Evolutionary conservation across 257 asterid genomes (phyloP).

Genomic region (Nicotiana noctiflora): DNA sequence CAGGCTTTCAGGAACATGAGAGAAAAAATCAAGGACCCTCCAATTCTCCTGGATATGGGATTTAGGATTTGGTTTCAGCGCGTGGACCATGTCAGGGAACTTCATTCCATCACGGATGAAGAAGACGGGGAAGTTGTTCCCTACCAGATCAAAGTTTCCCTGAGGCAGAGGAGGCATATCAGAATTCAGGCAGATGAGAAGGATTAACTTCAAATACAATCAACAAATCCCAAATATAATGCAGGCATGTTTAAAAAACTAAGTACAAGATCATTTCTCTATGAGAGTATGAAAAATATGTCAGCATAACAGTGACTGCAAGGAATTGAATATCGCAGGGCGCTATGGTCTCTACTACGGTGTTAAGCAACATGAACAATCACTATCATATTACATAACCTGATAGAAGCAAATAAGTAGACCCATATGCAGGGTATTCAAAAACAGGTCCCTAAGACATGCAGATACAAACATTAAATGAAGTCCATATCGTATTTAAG

Average conservation of each 20-base stretch:
- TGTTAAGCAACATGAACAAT: background rate
- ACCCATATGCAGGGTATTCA: background rate
- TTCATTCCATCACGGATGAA: conserved; percentile 35
- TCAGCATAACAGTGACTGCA: background rate
- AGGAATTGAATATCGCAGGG: background rate
- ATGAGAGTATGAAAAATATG: background rate
- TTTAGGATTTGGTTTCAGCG: conserved; percentile 34
- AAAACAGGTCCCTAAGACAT: background rate
- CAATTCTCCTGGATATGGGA: conserved; percentile 34
- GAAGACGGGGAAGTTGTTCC: conserved; percentile 37
- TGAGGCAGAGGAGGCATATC: background rate
- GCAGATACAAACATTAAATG: background rate
- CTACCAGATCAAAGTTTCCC: conserved; percentile 38
- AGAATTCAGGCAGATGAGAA: background rate
- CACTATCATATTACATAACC: background rate
- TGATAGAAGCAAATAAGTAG: background rate
- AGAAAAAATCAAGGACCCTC: conserved; percentile 33
- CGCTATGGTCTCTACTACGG: background rate
- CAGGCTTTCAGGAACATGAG: conserved; percentile 34
- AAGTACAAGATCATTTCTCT: background rate
- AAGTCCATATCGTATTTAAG: background rate
- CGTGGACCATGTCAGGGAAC: conserved; percentile 35
- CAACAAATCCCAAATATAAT: background rate
- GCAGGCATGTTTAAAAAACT: background rate
- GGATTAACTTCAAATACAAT: background rate